Percentiles rank a stretch among this genome's conserved stretches.
Conservation (phyloP, 495 filamentous ascomycete species). For the Penicillium coprophilum region DNA sequence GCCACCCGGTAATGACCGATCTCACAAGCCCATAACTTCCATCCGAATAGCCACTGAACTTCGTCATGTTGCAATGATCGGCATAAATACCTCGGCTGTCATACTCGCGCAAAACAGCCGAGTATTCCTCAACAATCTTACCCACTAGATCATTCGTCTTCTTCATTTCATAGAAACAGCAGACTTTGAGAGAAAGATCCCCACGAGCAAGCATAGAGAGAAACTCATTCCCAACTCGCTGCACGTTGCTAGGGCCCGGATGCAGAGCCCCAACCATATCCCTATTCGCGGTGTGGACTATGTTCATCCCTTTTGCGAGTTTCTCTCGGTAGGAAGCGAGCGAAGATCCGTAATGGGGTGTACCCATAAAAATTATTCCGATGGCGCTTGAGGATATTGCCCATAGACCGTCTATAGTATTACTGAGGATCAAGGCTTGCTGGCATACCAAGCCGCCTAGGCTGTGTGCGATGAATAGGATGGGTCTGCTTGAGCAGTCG, state of each 20-base stretch:
- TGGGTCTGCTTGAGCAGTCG: constrained; percentile 2
- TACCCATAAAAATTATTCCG: constrained; percentile 9
- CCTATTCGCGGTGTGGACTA: not conserved
- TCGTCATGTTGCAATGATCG: constrained; percentile 4
- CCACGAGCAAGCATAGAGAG: not conserved
- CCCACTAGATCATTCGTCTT: constrained; percentile 2
- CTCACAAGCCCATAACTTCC: not conserved
- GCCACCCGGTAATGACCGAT: not conserved
- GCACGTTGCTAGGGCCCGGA: not conserved
- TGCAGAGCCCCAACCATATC: not conserved
- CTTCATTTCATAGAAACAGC: constrained; percentile 9
- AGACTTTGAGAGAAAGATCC: not conserved
- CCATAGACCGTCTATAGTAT: constrained; percentile 9
- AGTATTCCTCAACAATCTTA: constrained; percentile 7
- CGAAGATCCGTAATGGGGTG: constrained; percentile 3
- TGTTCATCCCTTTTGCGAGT: not conserved
- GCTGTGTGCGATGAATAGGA: constrained; percentile 7
- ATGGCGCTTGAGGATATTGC: not conserved
- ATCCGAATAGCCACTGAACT: not conserved
- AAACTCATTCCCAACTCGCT: not conserved
- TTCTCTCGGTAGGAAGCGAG: constrained; percentile 1
- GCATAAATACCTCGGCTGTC: not conserved
- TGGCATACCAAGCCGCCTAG: constrained; percentile 8
- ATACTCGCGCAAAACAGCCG: constrained; percentile 4
- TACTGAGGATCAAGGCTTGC: constrained; percentile 6